phyloP scores from a whole-genome alignment of 768 basidiomycete species.

The Suillus lakei region DNA sequence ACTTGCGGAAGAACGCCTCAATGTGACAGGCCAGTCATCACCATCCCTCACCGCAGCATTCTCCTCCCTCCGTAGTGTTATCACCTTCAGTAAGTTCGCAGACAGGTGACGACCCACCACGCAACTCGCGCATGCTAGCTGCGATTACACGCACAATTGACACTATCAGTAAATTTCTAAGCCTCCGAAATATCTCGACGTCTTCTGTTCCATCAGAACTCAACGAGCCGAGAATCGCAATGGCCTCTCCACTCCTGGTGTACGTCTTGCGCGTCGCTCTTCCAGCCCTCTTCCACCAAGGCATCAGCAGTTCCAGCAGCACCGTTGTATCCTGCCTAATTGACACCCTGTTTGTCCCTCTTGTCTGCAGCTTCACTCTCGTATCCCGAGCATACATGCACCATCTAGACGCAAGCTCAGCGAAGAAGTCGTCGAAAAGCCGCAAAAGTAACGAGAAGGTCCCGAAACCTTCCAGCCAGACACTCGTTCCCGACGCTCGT shows the following conservation, averaged over 20 bases:
- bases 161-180: background rate
- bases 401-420: background rate
- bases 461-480: background rate
- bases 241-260: conserved; percentile 28
- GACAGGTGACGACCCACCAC: background rate
- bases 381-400: background rate
- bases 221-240: conserved; percentile 22
- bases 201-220: conserved; percentile 13
- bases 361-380: conserved; percentile 16
- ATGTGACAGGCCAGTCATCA: conserved; percentile 23
- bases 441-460: conserved; percentile 7
- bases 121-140: conserved; percentile 20
- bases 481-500: conserved; percentile 20
- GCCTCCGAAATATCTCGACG: background rate
- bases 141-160: conserved; percentile 20
- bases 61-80: conserved; percentile 24
- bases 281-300: conserved; percentile 21
- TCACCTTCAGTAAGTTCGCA: conserved; percentile 12
- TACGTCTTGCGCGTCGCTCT: conserved; percentile 26
- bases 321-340: conserved; percentile 23
- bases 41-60: conserved; percentile 30
- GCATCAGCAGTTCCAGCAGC: conserved; percentile 8
- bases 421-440: background rate
- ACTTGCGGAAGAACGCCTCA: conserved; percentile 24
- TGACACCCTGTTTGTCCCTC: conserved; percentile 24